Conservation (phyloP, 768 basidiomycete genomes). For the Suillus subluteus region DNA sequence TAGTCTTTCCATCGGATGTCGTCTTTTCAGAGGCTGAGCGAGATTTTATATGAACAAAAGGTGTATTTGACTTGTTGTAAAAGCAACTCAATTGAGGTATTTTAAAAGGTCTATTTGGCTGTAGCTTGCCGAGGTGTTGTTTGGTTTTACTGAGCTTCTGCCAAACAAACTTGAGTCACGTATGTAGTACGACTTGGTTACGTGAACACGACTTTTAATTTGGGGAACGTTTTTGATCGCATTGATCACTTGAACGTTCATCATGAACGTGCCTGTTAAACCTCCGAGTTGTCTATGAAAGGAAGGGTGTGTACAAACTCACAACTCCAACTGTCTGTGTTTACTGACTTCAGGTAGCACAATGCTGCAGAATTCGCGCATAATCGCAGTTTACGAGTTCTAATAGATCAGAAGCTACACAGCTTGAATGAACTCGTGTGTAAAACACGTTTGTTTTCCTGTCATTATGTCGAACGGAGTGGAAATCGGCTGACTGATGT, state of each 20-base stretch:
- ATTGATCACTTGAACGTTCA: neutral
- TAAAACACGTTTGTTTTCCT: too few species aligned
- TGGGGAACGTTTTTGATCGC: neutral
- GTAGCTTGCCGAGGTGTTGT: conserved; percentile 17
- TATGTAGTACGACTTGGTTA: too few species aligned
- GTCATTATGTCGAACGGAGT: too few species aligned
- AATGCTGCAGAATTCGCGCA: neutral
- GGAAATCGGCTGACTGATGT: neutral
- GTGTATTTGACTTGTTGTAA: conserved; percentile 41
- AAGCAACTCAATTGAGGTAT: neutral
- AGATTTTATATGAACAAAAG: conserved; percentile 32
- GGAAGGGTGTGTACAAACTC: neutral
- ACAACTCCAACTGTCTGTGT: neutral
- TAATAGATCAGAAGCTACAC: neutral
- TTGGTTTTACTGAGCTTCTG: conserved; percentile 30
- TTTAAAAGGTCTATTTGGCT: conserved; percentile 24
- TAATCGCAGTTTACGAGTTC: too few species aligned
- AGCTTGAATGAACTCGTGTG: neutral
- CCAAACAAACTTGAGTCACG: conserved; percentile 33
- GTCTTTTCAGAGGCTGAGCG: conserved; percentile 54
- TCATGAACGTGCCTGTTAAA: neutral
- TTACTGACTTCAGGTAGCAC: neutral
- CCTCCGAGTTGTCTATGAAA: neutral
- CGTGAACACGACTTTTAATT: too few species aligned
- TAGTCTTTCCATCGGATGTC: conserved; percentile 70